phyloP scores from a whole-genome alignment of 2,329 filamentous ascomycete species.

The Fusarium mundagurra region DNA sequence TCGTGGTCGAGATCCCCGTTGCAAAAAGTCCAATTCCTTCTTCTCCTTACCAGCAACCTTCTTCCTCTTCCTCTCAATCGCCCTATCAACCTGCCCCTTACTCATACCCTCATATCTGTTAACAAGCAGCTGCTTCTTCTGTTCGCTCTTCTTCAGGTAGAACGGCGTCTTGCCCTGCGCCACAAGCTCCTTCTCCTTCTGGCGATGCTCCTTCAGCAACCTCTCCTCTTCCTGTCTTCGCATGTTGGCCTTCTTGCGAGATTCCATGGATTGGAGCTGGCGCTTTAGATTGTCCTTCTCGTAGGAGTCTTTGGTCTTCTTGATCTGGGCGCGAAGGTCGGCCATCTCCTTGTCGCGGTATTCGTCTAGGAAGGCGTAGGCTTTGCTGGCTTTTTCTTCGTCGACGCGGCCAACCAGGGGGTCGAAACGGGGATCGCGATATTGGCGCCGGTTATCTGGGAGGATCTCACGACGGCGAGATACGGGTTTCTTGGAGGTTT shows the following conservation, averaged over 20 bases:
- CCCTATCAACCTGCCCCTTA: slow-evolving; percentile 82
- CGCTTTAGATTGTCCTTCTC: slow-evolving; percentile 77
- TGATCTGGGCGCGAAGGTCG: slow-evolving; percentile 74
- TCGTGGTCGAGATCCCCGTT: slow-evolving; percentile 43
- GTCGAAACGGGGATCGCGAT: slow-evolving; percentile 91
- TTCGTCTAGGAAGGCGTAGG: slow-evolving; percentile 88
- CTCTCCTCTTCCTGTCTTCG: slow-evolving; percentile 75
- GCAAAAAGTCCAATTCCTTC: slow-evolving; percentile 68
- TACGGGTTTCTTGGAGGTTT: slow-evolving; percentile 85
- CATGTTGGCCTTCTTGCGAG: slow-evolving; percentile 75
- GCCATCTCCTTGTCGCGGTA: slow-evolving; percentile 88
- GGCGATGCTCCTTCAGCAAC: slow-evolving; percentile 78
- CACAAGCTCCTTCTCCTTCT: slow-evolving; percentile 84
- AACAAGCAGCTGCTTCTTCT: slow-evolving; percentile 85
- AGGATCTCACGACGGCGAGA: slow-evolving; percentile 82
- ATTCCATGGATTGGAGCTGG: slow-evolving; percentile 80
- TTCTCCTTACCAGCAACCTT: slow-evolving; percentile 88
- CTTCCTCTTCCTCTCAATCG: slow-evolving; percentile 88
- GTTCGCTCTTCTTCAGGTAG: slow-evolving; percentile 90
- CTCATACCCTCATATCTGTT: slow-evolving; percentile 86
- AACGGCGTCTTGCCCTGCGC: slow-evolving; percentile 91
- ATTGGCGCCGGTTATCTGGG: slow-evolving; percentile 63
- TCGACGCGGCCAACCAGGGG: slow-evolving; percentile 64
- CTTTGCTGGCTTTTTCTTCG: slow-evolving; percentile 69
- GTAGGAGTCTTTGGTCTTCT: slow-evolving; percentile 69